phyloP scores from a whole-genome alignment of 176 grass and related monocot genomes.

The Zizania latifolia region DNA sequence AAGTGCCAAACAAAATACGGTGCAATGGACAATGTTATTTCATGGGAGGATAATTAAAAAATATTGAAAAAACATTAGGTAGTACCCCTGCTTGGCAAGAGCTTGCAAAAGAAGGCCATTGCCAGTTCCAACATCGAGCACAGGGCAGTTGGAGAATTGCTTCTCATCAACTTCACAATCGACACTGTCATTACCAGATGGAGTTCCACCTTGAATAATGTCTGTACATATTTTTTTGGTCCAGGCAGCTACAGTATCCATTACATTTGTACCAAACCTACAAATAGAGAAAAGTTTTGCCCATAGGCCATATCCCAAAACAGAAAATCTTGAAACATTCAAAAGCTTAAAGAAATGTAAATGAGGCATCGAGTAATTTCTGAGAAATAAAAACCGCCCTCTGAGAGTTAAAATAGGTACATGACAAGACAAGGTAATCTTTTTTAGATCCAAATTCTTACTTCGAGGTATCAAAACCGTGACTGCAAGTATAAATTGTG shows the following conservation, averaged over 20 bases:
- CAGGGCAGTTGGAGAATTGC: constrained; percentile 50
- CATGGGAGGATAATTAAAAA: neutral
- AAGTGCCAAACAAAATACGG: neutral
- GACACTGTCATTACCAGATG: constrained; percentile 8
- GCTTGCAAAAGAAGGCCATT: constrained; percentile 88
- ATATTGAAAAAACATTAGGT: neutral
- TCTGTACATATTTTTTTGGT: constrained; percentile 58
- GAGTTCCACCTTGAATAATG: constrained; percentile 26
- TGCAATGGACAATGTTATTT: neutral
- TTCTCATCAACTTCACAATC: constrained; percentile 46
- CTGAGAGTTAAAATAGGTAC: neutral
- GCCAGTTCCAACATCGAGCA: constrained; percentile 91
- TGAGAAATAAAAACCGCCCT: neutral
- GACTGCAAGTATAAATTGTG: neutral
- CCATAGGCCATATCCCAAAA: constrained; percentile 11
- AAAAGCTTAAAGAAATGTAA: neutral
- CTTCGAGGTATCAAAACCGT: neutral
- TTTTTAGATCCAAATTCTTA: neutral
- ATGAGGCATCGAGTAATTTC: neutral
- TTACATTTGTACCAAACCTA: constrained; percentile 96
- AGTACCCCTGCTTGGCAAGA: constrained; percentile 82
- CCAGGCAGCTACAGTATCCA: constrained; percentile 88
- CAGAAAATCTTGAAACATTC: neutral
- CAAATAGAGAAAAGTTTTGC: constrained; percentile 10
- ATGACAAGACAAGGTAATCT: neutral